These are phyloP conservation scores for Aureobasidium lini DNA, from an alignment of 2,329 filamentous ascomycete species.

Conservation along the genomic window DNA sequence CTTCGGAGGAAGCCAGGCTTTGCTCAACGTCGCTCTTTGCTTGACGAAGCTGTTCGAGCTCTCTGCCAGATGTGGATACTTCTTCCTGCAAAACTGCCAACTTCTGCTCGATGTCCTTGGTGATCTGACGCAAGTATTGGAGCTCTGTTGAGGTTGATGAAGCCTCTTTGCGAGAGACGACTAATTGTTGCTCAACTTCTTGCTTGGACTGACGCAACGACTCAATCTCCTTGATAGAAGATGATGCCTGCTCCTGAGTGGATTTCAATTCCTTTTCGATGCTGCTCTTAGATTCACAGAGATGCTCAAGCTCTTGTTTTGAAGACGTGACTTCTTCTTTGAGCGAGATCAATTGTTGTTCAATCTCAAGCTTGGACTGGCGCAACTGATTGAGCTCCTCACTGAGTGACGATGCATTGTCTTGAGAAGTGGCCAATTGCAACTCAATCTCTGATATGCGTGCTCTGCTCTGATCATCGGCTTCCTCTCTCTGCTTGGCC, in stretches of 20 bases:
- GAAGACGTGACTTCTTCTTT: not conserved
- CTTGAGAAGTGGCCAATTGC: not conserved
- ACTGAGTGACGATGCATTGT: not conserved
- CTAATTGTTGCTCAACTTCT: conserved; percentile 7
- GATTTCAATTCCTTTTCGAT: not conserved
- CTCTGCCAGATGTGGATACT: not conserved
- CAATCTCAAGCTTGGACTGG: conserved; percentile 12
- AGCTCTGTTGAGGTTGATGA: not conserved
- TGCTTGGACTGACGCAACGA: not conserved
- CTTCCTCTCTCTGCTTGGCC: not conserved
- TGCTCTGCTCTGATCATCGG: not conserved
- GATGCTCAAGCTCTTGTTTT: not conserved
- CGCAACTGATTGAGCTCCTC: conserved; percentile 9
- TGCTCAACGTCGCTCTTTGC: conserved; percentile 8
- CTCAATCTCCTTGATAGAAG: conserved; percentile 1
- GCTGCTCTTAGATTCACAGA: conserved; percentile 1
- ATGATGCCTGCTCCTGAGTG: not conserved
- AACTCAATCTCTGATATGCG: not conserved
- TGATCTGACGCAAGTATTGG: not conserved
- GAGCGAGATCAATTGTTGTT: not conserved
- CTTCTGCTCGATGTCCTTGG: conserved; percentile 7
- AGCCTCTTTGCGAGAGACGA: not conserved
- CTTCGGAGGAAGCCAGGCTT: not conserved
- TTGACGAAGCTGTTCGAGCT: not conserved
- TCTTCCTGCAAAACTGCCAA: not conserved